Base-by-base conservation (phyloP, 164 flowering plant species). In the Aristolochia californica region DNA sequence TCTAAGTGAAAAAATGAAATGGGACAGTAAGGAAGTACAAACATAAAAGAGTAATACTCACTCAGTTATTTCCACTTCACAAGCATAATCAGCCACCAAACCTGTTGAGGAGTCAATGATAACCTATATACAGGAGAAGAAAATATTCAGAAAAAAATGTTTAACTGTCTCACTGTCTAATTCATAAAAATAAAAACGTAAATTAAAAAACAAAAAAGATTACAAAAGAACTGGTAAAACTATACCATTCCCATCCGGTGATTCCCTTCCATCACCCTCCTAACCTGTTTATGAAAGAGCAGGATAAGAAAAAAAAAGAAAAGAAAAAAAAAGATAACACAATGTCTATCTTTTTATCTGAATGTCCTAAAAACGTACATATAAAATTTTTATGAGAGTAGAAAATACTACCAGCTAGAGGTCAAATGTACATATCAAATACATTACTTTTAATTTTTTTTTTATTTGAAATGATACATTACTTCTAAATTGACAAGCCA, bases 21-120 rank as follows among this genome's bases (percentile, higher is more conserved):
- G 28, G 20, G 30, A 28, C 43, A 54, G 43, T 16, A 54, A 15
- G 20, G 11, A 54, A 54, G 5, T 5, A 27, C 26, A 34, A 12
- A 34, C 40, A 26, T 1, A 27, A 27, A 24, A 54, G 26, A 15
- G 23, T 55, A 70, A 64, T 50, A 80, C 86, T 22, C 74, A 93
- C 99, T 93, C 96, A 8, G 90, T 84, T 45, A 93, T 85, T 75
- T 93, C 97, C 72, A 89, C 96, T 78, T 93, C 97, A 77, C 99
- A 89, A 48, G 87, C 97, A 79, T 77, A 75, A 63, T 93, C 96
- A 69, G 91, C 88, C 54, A 85, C 40, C 2, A 84, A 77, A 66
- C 91, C 94, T 56, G 99, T 84, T 51, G 74, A 50, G 16, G 90
- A 70, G 73, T 89, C 96, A 79, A 74, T 27, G 27, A 70, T 70